Evolutionary conservation across 176 grass and related monocot genomes (phyloP), one percentile per base, ranked within the genome.

Genomic region (Raddia guianensis): DNA sequence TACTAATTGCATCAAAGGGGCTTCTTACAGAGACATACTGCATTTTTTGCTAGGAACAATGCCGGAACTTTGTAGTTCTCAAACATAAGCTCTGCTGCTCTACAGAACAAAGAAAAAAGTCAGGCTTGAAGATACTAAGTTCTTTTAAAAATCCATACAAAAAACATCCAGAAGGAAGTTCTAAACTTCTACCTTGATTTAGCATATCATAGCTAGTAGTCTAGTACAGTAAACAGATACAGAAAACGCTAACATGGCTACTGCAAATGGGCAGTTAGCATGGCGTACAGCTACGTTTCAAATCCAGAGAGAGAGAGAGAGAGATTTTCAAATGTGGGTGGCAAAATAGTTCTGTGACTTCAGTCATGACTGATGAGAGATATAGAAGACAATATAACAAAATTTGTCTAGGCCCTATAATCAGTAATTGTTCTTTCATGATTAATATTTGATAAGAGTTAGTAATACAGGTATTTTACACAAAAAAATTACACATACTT

Each of bases 51-150:
- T 74, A 99, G 82, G 78, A 99, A 99, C 32, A 99, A 56, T 2
- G 97, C 97, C 16, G 97, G 97, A 75, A 99, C 97, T 87, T 99
- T 99, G 80, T 99, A 99, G 50, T 82, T 93, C 86, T 99, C 97
- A 87, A 99, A 99, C 97, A 99, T 91, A 86, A 99, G 86, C 84
- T 99, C 97, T 52, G 93, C 97, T 62, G 90, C 91, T 78, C 97
- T 99, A 82, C 45, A 50, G 82, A 78, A 85, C 57, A 81, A 58
- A 54, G 4, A 85, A 88, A 87, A 70, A 32, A 82, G 73, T 89
- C 47, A 91, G 83, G 12, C 15, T 53, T 56, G 44, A 57, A 72
- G 9, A 19, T 11, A 58, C 27, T 12, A 58, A 15, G 3, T 16
- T 42, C 63, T 75, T 54, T 67, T 56, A 69, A 58, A 51, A 12